phyloP scores from a whole-genome alignment of 352 stramenopile species.

The Phytopythium mirpurense region DNA sequence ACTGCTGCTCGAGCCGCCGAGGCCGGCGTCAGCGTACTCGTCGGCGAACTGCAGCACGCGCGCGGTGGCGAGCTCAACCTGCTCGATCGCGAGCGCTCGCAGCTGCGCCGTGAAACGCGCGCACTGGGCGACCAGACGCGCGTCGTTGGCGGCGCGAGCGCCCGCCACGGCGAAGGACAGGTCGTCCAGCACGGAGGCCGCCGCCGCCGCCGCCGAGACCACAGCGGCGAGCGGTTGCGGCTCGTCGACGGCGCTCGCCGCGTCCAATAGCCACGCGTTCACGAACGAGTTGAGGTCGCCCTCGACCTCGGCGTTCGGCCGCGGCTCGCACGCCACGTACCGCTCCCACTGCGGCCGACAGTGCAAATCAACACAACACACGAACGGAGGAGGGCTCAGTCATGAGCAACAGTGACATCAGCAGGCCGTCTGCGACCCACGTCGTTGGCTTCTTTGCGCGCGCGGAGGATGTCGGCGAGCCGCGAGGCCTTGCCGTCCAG shows the following conservation, averaged over 20 bases:
- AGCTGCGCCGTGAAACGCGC: slow-evolving; percentile 42
- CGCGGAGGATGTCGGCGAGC: slow-evolving; percentile 52
- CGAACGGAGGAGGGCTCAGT: too few species aligned
- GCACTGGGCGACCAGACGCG: slow-evolving; percentile 32
- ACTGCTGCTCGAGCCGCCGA: slow-evolving; percentile 6
- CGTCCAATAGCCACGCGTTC: slow-evolving; percentile 69
- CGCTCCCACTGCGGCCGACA: slow-evolving; percentile 49
- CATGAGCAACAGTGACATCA: background rate
- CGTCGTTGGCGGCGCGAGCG: slow-evolving; percentile 49
- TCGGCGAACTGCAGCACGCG: slow-evolving; percentile 72
- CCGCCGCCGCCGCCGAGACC: slow-evolving; percentile 40
- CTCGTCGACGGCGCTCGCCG: slow-evolving; percentile 35
- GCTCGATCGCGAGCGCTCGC: slow-evolving; percentile 49
- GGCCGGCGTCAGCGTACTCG: slow-evolving; percentile 52
- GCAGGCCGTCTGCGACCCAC: slow-evolving; percentile 11
- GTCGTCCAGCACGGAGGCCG: slow-evolving; percentile 58
- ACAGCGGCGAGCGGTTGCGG: slow-evolving; percentile 16
- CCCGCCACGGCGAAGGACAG: slow-evolving; percentile 49
- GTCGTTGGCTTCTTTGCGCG: slow-evolving; percentile 60
- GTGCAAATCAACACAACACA: background rate
- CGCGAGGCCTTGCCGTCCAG: slow-evolving; percentile 56
- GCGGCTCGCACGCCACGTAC: slow-evolving; percentile 66
- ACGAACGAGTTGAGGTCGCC: slow-evolving; percentile 81
- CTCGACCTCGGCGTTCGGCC: slow-evolving; percentile 59
- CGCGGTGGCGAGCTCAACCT: slow-evolving; percentile 56